Evolutionary conservation across 108 stramenopile species (phyloP).

Genomic region (Phaeodactylum tricornutum): DNA sequence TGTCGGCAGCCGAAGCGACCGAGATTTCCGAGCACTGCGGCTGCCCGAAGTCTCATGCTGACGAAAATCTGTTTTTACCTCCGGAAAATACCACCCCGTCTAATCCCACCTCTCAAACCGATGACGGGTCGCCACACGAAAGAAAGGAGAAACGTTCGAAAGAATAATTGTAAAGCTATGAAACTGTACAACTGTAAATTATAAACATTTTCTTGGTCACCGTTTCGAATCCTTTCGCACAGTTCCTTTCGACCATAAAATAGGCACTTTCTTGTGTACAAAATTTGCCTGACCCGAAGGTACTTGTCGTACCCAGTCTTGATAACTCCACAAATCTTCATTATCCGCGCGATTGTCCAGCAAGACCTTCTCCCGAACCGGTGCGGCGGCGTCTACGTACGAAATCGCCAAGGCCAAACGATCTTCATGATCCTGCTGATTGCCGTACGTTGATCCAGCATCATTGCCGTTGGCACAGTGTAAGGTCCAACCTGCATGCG

Average conservation of each 20-base stretch:
- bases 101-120: too few species aligned
- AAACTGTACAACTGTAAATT: too few species aligned
- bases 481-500: conserved; percentile 78
- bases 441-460: neutral
- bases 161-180: too few species aligned
- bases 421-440: conserved; percentile 24
- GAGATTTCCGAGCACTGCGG: conserved; percentile 20
- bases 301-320: conserved; percentile 43
- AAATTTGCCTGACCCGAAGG: conserved; percentile 36
- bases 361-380: conserved; percentile 47
- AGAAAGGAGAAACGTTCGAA: too few species aligned
- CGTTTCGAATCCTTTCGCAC: neutral
- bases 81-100: too few species aligned
- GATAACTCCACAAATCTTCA: conserved; percentile 72
- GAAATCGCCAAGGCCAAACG: conserved; percentile 65
- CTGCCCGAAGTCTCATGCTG: too few species aligned
- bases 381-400: conserved; percentile 70
- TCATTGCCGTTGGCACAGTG: conserved; percentile 65
- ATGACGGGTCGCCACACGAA: too few species aligned
- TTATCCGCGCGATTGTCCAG: conserved; percentile 39
- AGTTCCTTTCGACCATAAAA: conserved; percentile 51
- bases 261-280: conserved; percentile 58
- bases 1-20: conserved; percentile 16
- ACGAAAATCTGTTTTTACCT: too few species aligned
- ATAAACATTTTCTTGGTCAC: neutral